Evolutionary conservation across 1,284 basidiomycete species (phyloP).

Genomic region (Malassezia arunalokei): DNA sequence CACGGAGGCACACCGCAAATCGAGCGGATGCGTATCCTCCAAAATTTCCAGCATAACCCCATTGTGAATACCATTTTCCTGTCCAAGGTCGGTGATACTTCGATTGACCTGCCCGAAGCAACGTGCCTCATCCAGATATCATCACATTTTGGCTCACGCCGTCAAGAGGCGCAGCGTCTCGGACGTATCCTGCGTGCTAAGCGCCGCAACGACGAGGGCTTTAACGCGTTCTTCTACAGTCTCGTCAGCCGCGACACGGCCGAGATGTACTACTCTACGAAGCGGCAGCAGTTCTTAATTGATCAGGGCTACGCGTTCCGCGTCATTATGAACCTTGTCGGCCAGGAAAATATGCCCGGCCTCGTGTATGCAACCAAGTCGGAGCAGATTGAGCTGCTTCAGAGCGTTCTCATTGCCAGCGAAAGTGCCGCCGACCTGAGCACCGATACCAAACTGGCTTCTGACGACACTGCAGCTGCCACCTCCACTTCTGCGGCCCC

Average conservation of each 20-base stretch:
- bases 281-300: conserved; percentile 95
- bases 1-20: conserved; percentile 91
- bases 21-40: conserved; percentile 86
- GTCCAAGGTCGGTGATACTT: conserved; percentile 98
- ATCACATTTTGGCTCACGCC: conserved; percentile 95
- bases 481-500: conserved; percentile 1
- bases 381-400: conserved; percentile 84
- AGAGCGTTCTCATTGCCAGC: conserved; percentile 78
- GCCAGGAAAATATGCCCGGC: conserved; percentile 70
- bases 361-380: conserved; percentile 81
- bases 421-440: conserved; percentile 82
- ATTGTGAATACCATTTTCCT: conserved; percentile 92
- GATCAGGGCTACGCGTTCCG: conserved; percentile 99
- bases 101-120: conserved; percentile 95
- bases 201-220: conserved; percentile 94
- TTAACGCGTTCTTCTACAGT: conserved; percentile 99
- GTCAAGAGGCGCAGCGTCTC: conserved; percentile 92
- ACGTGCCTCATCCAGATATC: conserved; percentile 99
- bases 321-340: conserved; percentile 94
- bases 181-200: conserved; percentile 91
- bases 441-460: conserved; percentile 58
- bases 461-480: conserved; percentile 10
- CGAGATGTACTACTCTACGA: conserved; percentile 99
- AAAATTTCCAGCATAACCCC: conserved; percentile 91
- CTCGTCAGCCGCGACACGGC: conserved; percentile 97